Evolutionary conservation across 176 grass and related monocot genomes (phyloP).

Genomic region (Cymbopogon citratus): DNA sequence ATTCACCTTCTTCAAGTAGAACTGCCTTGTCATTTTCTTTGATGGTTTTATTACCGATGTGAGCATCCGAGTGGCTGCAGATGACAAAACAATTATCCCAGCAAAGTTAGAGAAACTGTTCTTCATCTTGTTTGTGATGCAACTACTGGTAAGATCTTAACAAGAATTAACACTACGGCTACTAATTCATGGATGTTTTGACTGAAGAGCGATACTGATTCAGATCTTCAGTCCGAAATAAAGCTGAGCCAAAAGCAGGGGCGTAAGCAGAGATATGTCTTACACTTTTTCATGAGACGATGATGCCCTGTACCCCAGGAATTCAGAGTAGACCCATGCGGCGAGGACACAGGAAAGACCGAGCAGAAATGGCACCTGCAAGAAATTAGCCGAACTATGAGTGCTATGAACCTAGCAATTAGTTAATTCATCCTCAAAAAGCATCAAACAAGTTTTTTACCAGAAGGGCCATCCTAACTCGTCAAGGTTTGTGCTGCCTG

Average conservation of each 20-base stretch:
- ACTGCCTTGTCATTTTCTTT: constrained; percentile 58
- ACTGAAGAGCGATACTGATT: not conserved
- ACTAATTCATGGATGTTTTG: not conserved
- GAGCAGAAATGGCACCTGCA: constrained; percentile 54
- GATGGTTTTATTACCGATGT: constrained; percentile 41
- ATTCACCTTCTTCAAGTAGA: constrained; percentile 68
- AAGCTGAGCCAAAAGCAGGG: not conserved
- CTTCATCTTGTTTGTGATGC: not conserved
- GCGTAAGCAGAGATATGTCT: constrained; percentile 10
- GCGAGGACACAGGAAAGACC: constrained; percentile 43
- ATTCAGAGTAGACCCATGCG: constrained; percentile 60
- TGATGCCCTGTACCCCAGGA: constrained; percentile 40
- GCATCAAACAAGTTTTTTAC: not conserved
- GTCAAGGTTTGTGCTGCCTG: not conserved
- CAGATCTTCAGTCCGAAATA: not conserved
- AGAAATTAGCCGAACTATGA: not conserved
- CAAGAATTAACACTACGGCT: not conserved
- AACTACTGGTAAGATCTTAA: not conserved
- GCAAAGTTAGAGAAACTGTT: not conserved
- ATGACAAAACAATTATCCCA: not conserved
- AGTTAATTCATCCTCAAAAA: not conserved
- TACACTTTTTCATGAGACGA: constrained; percentile 40
- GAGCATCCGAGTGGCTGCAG: constrained; percentile 55
- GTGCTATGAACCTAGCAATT: not conserved
- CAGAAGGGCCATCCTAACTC: not conserved